phyloP scores from a whole-genome alignment of 1,284 basidiomycete species.

The Marasmius fiardii region DNA sequence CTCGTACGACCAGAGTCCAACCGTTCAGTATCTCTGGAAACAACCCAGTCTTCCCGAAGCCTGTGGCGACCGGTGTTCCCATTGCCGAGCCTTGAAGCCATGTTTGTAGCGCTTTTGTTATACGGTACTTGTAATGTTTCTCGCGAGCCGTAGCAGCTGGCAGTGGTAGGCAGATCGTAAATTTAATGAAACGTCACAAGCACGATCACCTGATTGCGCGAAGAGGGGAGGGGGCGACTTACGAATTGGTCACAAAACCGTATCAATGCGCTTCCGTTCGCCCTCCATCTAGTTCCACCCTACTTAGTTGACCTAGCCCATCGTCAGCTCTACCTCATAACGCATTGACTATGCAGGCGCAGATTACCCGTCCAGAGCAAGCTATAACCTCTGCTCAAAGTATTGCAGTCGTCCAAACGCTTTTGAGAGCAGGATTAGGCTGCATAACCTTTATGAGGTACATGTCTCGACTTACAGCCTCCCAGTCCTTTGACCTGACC shows the following conservation, averaged over 20 bases:
- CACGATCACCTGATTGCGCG: no score
- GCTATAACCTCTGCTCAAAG: constrained; percentile 59
- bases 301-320: no score
- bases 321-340: no score
- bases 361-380: constrained; percentile 27
- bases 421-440: constrained; percentile 69
- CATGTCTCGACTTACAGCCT: constrained; percentile 4
- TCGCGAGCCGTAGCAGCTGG: no score
- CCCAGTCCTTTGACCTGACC: constrained; percentile 4
- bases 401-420: constrained; percentile 62
- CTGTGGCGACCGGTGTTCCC: constrained; percentile 23
- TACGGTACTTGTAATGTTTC: no score
- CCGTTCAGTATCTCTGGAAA: constrained; percentile 15
- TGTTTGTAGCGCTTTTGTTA: no score
- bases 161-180: no score
- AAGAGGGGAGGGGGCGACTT: no score
- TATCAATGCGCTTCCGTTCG: background rate
- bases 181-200: no score
- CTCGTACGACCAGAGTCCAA: constrained; percentile 16
- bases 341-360: constrained; percentile 16
- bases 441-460: constrained; percentile 77
- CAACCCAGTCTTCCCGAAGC: constrained; percentile 15
- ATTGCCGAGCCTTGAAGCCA: constrained; percentile 24
- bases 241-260: no score
- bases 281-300: background rate